Conservation (phyloP, 352 stramenopile genomes). For the Pythium vanterpoolii region DNA sequence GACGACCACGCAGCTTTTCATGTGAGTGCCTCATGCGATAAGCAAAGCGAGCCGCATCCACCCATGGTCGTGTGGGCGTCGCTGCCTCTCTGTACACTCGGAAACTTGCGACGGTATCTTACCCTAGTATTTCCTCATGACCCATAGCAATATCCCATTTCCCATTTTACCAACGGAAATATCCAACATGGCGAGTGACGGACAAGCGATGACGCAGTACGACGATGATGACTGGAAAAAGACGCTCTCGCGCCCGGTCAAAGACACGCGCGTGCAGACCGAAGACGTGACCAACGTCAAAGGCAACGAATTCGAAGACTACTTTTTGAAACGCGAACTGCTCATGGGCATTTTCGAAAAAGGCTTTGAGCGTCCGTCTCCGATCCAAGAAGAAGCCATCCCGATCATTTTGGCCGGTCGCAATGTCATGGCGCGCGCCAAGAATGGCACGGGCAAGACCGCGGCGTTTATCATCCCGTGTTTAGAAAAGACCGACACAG, state of each 20-base stretch:
- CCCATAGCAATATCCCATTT: background rate
- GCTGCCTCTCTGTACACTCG: background rate
- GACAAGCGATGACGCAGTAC: slow-evolving; percentile 21
- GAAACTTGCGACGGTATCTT: slow-evolving; percentile 14
- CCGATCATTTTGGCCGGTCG: slow-evolving; percentile 97
- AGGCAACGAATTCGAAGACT: slow-evolving; percentile 99
- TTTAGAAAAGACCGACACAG: slow-evolving; percentile 98
- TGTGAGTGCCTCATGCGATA: slow-evolving; percentile 6
- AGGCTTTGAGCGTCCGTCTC: slow-evolving; percentile 98
- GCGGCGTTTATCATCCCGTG: slow-evolving; percentile 99
- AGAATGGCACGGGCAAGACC: slow-evolving; percentile 99
- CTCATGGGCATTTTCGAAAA: slow-evolving; percentile 99
- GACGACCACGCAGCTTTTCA: background rate
- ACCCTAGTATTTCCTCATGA: background rate
- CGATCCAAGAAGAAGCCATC: slow-evolving; percentile 99
- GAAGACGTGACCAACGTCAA: slow-evolving; percentile 99
- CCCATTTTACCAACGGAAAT: background rate
- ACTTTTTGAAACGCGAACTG: slow-evolving; percentile 98
- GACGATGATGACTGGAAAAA: slow-evolving; percentile 75
- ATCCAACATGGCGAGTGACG: slow-evolving; percentile 18
- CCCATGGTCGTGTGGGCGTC: background rate
- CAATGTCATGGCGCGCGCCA: slow-evolving; percentile 97
- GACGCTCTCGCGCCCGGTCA: slow-evolving; percentile 72
- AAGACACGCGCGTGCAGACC: slow-evolving; percentile 89
- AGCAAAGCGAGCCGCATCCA: background rate